phyloP scores from a whole-genome alignment of 345 rosid genomes.

The Alliaria petiolata region DNA sequence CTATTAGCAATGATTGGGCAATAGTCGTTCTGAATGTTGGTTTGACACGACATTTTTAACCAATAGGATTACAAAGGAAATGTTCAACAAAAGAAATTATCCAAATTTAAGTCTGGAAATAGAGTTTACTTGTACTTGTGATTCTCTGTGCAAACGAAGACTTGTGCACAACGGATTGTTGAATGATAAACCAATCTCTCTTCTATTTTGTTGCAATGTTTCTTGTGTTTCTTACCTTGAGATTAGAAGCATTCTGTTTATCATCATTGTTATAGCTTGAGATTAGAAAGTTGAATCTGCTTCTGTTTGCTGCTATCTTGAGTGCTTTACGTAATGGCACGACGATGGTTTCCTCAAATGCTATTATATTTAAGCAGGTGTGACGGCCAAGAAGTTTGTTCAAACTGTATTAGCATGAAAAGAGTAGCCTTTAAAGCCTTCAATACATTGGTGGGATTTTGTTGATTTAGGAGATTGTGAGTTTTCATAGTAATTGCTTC shows the following conservation, averaged over 20 bases:
- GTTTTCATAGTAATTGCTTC: background rate
- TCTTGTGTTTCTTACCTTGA: background rate
- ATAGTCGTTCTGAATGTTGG: background rate
- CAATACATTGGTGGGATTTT: background rate
- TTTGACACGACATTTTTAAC: background rate
- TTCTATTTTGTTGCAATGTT: background rate
- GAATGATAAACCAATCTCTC: too few relatives aligned
- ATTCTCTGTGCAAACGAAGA: background rate
- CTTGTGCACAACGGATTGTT: background rate
- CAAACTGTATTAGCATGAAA: background rate
- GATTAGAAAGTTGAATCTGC: background rate
- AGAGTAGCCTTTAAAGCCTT: background rate
- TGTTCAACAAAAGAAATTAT: background rate
- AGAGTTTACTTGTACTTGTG: background rate
- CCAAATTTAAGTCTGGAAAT: background rate
- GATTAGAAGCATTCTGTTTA: background rate
- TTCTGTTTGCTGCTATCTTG: background rate
- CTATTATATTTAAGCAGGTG: background rate
- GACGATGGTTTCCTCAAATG: background rate
- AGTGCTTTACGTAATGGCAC: background rate
- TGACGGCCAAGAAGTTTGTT: background rate
- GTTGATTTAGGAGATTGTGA: background rate
- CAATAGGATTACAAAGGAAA: too few relatives aligned
- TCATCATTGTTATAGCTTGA: background rate
- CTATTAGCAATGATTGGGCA: background rate